Evolutionary conservation across 2,329 filamentous ascomycete species (phyloP).

Genomic region (Xylaria sp.): DNA sequence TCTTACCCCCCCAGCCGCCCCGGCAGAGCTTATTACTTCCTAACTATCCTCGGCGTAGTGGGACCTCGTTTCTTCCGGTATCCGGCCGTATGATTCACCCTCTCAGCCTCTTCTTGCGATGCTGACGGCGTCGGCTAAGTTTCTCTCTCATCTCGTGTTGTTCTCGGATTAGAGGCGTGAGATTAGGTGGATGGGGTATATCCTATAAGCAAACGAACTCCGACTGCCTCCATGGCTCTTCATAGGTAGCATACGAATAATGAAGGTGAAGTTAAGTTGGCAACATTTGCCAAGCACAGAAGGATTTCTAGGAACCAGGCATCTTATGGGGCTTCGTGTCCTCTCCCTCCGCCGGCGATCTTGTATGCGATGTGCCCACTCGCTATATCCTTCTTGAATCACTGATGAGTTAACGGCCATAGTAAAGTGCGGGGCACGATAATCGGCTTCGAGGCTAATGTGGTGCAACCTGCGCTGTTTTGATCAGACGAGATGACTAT

Average conservation of each 20-base stretch:
- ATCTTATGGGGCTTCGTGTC: too few species aligned
- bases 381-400: neutral
- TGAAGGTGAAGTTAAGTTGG: neutral
- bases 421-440: conserved; percentile 32
- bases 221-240: neutral
- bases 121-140: neutral
- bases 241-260: neutral
- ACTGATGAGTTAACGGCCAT: neutral
- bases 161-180: neutral
- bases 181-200: neutral
- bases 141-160: neutral
- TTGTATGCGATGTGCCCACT: neutral
- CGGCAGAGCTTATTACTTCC: conserved; percentile 3
- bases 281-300: neutral
- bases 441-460: conserved; percentile 27
- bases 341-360: neutral
- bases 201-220: neutral
- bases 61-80: conserved; percentile 21
- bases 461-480: conserved; percentile 30
- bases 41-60: conserved; percentile 13
- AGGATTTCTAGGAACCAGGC: neutral
- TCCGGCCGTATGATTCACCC: conserved; percentile 23
- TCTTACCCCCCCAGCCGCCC: conserved; percentile 9
- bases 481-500: conserved; percentile 27
- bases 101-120: neutral